Evolutionary conservation across 164 flowering plant species (phyloP), one percentile per base, ranked within the genome.

Genomic region (Santalum album): DNA sequence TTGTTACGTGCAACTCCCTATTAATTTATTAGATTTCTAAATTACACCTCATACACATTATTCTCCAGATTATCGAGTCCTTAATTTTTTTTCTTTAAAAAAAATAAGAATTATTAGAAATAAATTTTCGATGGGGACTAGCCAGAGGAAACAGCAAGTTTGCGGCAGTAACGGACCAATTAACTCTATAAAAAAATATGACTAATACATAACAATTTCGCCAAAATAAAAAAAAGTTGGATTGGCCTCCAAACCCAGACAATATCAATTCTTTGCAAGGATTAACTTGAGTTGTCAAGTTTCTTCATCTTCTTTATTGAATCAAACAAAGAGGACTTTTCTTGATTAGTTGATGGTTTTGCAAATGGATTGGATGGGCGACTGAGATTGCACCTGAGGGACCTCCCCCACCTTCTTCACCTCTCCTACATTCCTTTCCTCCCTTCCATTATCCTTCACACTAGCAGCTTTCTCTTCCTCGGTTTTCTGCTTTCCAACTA

Each of bases 311-410:
- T 82, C 75, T 76, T 80, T 24, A 82, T 71, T 44, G 88, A 78
- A 61, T 84, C 84, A 38, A 84, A 67, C 56, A 84, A 25, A 12
- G 91, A 80, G 12, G 81, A 36, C 26, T 65, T 73, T 55, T 71
- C 78, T 43, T 74, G 78, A 32, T 68, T 77, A 62, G 38, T 72
- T 26, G 77, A 57, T 36, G 79, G 44, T 70, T 86, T 86, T 2
- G 73, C 76, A 56, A 82, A 82, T n/a, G 86, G 83, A 71, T 79
- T 78, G 26, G 69, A 18, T 12, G 81, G 79, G 7, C 83, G 76
- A 19, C 51, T 46, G 47, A 42, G 49, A 17, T 35, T 44, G 73
- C n/a, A 45, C 54, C 50, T 54, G 55, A 11, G 43, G 50, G 26
- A 26, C 63, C 53, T 65, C 78, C 1, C 43, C 59, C 1, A 12